phyloP scores from a whole-genome alignment of 768 basidiomycete species.

The Hemileccinum impolitum region DNA sequence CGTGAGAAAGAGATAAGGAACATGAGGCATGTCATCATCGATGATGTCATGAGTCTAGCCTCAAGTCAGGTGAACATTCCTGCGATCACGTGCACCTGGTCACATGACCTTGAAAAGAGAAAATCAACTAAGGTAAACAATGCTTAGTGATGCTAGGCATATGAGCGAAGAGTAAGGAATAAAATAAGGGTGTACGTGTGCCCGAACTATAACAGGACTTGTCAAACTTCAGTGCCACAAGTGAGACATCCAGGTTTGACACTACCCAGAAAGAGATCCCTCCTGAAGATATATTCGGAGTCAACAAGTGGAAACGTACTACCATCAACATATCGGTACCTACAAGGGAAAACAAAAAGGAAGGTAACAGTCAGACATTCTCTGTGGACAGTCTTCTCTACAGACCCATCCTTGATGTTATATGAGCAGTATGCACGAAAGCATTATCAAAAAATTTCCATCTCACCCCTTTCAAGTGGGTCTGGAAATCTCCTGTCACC shows the following conservation, averaged over 20 bases:
- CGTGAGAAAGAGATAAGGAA: too few species aligned
- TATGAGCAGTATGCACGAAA: conserved; percentile 9
- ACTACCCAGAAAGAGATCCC: not conserved
- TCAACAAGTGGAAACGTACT: not conserved
- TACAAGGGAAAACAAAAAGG: not conserved
- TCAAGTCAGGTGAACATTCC: too few species aligned
- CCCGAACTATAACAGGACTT: too few species aligned
- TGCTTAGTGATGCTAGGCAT: too few species aligned
- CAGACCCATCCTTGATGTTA: conserved; percentile 10
- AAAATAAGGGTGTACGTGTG: too few species aligned
- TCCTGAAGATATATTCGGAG: not conserved
- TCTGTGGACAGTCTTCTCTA: conserved; percentile 11
- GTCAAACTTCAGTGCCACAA: not conserved
- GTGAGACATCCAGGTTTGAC: not conserved
- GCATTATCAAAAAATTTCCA: conserved; percentile 12
- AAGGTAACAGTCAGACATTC: not conserved
- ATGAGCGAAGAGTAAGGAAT: too few species aligned
- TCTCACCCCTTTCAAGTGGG: conserved; percentile 20
- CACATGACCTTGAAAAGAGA: too few species aligned
- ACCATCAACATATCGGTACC: not conserved
- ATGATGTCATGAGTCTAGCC: too few species aligned
- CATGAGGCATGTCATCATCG: too few species aligned
- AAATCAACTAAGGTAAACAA: too few species aligned
- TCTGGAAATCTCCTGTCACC: not conserved
- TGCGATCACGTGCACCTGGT: too few species aligned